phyloP scores from a whole-genome alignment of 352 stramenopile species.

The Pythium volutum region DNA sequence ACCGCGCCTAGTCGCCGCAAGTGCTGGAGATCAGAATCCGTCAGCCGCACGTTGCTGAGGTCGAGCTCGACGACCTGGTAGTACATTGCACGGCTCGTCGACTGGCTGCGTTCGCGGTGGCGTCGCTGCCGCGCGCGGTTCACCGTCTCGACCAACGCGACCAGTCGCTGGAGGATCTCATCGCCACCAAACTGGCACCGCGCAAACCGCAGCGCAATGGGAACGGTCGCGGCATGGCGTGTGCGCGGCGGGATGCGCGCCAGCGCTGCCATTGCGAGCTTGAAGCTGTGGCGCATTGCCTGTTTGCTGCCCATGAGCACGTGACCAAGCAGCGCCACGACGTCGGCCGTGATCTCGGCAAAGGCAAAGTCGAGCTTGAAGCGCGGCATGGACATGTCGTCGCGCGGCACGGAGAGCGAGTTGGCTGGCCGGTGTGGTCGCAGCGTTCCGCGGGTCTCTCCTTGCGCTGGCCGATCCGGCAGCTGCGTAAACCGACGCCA shows the following conservation, averaged over 20 bases:
- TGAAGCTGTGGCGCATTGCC: conserved; percentile 29
- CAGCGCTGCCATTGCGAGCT: conserved; percentile 28
- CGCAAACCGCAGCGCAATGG: conserved; percentile 33
- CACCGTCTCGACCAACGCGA: conserved; percentile 2
- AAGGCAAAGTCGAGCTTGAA: conserved; percentile 43
- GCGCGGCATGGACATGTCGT: conserved; percentile 26
- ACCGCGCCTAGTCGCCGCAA: background rate
- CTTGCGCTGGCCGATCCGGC: background rate
- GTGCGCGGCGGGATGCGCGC: conserved; percentile 7
- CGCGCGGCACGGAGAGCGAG: background rate
- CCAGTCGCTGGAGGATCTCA: background rate
- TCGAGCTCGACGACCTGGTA: conserved; percentile 17
- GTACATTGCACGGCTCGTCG: conserved; percentile 10
- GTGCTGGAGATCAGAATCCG: background rate
- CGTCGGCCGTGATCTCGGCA: conserved; percentile 26
- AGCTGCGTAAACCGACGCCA: conserved; percentile 13
- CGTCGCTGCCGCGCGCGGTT: background rate
- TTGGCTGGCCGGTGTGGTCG: background rate
- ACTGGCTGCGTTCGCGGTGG: conserved; percentile 10
- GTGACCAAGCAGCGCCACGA: conserved; percentile 28
- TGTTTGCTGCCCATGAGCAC: conserved; percentile 26
- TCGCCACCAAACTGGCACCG: conserved; percentile 1
- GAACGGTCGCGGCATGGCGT: conserved; percentile 10
- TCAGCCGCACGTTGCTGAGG: conserved; percentile 4
- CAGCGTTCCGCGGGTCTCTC: background rate